Percentiles rank a stretch among this genome's conserved stretches.
Evolutionary conservation across 2,329 filamentous ascomycete species (phyloP).

Genomic region (Colletotrichum somersetense): DNA sequence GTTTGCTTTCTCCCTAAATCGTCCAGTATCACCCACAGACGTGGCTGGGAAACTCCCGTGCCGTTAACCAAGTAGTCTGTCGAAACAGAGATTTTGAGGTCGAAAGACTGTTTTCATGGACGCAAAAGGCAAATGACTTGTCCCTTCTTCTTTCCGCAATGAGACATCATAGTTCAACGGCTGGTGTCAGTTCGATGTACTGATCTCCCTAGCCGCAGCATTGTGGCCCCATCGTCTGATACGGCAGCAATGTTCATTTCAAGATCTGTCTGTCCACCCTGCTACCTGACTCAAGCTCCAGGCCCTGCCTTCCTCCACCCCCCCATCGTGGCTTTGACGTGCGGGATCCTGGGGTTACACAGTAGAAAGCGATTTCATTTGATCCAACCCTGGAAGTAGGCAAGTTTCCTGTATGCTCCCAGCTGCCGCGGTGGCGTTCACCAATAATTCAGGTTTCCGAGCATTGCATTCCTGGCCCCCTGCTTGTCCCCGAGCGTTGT

Average conservation of each 20-base stretch:
- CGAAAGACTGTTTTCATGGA: not conserved
- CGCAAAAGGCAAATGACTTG: not conserved
- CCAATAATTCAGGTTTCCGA: no score
- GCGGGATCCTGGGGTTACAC: no score
- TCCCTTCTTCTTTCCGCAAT: not conserved
- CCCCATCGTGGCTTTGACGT: not conserved
- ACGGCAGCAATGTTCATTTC: no score
- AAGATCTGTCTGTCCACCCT: not conserved
- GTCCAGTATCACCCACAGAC: not conserved
- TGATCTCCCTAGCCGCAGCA: not conserved
- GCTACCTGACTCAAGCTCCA: not conserved
- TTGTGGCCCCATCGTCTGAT: not conserved
- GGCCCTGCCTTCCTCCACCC: no score
- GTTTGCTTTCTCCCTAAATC: not conserved
- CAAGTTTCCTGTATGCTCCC: no score
- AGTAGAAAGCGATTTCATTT: no score
- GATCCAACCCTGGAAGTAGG: no score
- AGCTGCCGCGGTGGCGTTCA: no score
- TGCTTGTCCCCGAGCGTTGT: not conserved
- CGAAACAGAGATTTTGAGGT: not conserved
- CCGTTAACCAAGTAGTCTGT: not conserved
- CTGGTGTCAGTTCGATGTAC: not conserved
- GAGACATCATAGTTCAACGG: not conserved
- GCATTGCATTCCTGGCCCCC: constrained; percentile 13
- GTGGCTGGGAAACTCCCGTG: not conserved